These are phyloP conservation scores for Gnaphalium uliginosum DNA, from an alignment of 129 eudicot species.

Conservation along the genomic window DNA sequence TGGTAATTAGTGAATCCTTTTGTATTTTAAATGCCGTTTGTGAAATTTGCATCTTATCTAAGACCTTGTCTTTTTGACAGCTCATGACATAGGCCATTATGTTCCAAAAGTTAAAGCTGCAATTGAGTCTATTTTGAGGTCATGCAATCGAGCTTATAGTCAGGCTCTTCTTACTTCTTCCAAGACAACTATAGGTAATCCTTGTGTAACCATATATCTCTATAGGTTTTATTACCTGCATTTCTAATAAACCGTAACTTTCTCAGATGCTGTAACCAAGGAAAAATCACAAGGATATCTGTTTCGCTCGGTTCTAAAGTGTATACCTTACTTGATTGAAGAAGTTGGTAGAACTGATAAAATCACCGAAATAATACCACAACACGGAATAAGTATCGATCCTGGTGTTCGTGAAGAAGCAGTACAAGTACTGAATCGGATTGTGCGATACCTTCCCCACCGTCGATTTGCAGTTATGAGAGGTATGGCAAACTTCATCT, in stretches of 20 bases:
- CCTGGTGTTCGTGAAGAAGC: constrained; percentile 99
- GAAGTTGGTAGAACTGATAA: constrained; percentile 97
- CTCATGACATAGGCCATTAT: constrained; percentile 93
- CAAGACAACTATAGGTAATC: constrained; percentile 82
- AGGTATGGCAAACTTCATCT: constrained; percentile 92
- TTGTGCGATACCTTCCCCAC: constrained; percentile 87
- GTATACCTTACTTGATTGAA: constrained; percentile 93
- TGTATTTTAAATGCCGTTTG: constrained; percentile 1
- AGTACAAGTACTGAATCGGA: constrained; percentile 91
- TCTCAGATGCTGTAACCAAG: constrained; percentile 82
- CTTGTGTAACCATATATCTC: constrained; percentile 5
- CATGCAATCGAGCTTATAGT: constrained; percentile 88
- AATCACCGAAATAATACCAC: constrained; percentile 92
- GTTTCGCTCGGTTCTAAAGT: constrained; percentile 90
- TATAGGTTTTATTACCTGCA: constrained; percentile 5
- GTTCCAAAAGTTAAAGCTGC: constrained; percentile 98
- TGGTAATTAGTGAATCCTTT: constrained; percentile 46
- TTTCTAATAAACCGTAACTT: constrained; percentile 23
- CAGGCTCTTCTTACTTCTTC: constrained; percentile 98
- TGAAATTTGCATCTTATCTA: background rate
- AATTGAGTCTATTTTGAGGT: constrained; percentile 83
- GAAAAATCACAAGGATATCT: constrained; percentile 97
- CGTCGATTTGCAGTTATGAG: constrained; percentile 99
- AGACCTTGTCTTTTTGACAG: constrained; percentile 44
- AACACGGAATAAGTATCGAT: constrained; percentile 94